Conservation (phyloP, 768 basidiomycete genomes). For the Panellus pusillus region DNA sequence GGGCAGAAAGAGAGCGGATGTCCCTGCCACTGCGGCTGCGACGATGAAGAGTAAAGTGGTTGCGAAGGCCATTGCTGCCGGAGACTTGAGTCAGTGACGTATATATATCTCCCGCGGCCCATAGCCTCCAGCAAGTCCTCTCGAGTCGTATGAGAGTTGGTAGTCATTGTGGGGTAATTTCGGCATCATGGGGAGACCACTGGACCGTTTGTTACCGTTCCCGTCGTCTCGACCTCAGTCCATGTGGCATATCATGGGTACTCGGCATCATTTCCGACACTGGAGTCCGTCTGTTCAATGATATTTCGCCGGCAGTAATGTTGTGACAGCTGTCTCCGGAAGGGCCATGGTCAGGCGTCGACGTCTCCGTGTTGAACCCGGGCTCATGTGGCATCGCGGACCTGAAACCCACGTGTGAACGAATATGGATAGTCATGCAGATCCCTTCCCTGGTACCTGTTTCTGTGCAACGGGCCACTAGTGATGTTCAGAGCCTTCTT, state of each 20-base stretch:
- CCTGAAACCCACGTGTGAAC: no score
- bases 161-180: constrained; percentile 3
- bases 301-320: no score
- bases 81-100: background rate
- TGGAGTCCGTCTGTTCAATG: no score
- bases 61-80: constrained; percentile 7
- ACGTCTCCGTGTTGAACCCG: no score
- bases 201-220: background rate
- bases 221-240: constrained; percentile 2
- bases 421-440: no score
- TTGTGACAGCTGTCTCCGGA: no score
- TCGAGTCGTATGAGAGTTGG: constrained; percentile 1
- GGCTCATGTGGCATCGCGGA: no score
- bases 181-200: background rate
- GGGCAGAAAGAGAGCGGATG: constrained; percentile 7
- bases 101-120: background rate
- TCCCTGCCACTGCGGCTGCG: constrained; percentile 2
- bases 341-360: no score
- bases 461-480: no score
- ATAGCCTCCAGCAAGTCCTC: background rate
- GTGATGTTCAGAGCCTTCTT: no score
- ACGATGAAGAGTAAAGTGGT: constrained; percentile 9
- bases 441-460: no score
- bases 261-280: no score
- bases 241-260: background rate